A percentile compares a stretch with the other conserved stretches of the same genome.
Evolutionary conservation across 345 rosid genomes (phyloP).

Genomic region (Stellera chamaejasme): DNA sequence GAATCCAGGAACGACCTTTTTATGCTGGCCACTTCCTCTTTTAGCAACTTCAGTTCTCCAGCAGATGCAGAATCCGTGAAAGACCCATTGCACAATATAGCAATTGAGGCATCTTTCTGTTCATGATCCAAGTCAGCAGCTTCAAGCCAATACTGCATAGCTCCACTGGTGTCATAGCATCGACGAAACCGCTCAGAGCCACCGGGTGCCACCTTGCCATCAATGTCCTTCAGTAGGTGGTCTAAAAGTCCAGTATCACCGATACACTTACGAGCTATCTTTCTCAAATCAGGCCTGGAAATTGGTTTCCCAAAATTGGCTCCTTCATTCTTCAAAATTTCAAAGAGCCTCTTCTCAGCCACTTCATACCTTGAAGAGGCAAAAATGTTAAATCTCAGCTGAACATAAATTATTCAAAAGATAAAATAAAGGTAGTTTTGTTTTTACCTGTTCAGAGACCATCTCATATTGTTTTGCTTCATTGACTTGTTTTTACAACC

Average conservation of each 20-base stretch:
- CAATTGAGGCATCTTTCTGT: conserved; percentile 55
- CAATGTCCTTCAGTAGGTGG: conserved; percentile 85
- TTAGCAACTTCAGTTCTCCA: conserved; percentile 37
- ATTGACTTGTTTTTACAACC: conserved; percentile 15
- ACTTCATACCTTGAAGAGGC: conserved; percentile 44
- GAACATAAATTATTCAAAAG: background rate
- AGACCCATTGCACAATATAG: conserved; percentile 52
- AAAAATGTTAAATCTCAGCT: background rate
- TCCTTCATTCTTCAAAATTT: conserved; percentile 66
- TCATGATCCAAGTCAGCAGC: conserved; percentile 60
- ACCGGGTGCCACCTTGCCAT: conserved; percentile 79
- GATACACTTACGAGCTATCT: conserved; percentile 53
- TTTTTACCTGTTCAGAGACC: conserved; percentile 65
- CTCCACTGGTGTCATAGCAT: conserved; percentile 71
- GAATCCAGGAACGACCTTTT: conserved; percentile 22
- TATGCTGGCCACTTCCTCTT: conserved; percentile 38
- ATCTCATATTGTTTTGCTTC: conserved; percentile 32
- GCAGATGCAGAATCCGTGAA: conserved; percentile 32
- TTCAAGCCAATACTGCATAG: conserved; percentile 92
- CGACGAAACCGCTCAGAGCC: conserved; percentile 79
- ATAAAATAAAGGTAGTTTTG: background rate
- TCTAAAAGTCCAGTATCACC: conserved; percentile 97
- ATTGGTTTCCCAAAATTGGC: conserved; percentile 65
- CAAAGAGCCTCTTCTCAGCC: conserved; percentile 58
- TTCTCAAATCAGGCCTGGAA: conserved; percentile 48